Conservation (phyloP, 257 asterid species). For the Euphrasia confusa region DNA sequence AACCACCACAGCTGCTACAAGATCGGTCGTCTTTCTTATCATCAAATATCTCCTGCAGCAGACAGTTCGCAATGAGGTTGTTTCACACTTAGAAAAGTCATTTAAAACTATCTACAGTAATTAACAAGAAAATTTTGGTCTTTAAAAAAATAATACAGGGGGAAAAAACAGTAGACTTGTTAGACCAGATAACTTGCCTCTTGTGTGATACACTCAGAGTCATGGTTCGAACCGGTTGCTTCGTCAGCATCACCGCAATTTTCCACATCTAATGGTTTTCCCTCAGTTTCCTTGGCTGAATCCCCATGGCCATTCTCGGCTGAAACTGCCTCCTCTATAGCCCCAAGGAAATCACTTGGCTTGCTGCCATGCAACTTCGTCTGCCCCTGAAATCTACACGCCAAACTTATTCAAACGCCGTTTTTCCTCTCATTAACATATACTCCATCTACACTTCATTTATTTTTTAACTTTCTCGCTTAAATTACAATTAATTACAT, state of each 20-base stretch:
- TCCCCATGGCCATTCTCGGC: conserved; percentile 50
- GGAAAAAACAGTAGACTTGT: background rate
- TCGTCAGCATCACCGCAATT: conserved; percentile 50
- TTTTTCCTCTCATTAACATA: background rate
- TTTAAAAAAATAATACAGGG: background rate
- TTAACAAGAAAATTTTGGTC: background rate
- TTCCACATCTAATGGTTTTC: conserved; percentile 33
- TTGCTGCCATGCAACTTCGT: conserved; percentile 89
- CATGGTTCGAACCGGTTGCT: conserved; percentile 77
- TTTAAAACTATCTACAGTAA: conserved; percentile 1
- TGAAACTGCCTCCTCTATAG: conserved; percentile 84
- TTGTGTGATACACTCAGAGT: conserved; percentile 45
- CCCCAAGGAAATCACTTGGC: conserved; percentile 61
- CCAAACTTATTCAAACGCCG: conserved; percentile 21
- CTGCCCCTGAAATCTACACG: conserved; percentile 84
- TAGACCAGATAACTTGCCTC: conserved; percentile 49
- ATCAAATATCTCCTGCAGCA: conserved; percentile 45
- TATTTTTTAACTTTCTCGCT: too few relatives aligned
- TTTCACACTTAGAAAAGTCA: conserved; percentile 21
- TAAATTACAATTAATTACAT: too few relatives aligned
- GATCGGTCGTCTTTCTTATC: conserved; percentile 48
- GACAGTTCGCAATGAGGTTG: conserved; percentile 13
- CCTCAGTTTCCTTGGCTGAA: conserved; percentile 34
- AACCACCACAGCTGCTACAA: conserved; percentile 74
- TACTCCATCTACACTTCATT: too few relatives aligned